Base-by-base conservation (phyloP, 768 basidiomycete genomes). In the Pleurotus djamor region DNA sequence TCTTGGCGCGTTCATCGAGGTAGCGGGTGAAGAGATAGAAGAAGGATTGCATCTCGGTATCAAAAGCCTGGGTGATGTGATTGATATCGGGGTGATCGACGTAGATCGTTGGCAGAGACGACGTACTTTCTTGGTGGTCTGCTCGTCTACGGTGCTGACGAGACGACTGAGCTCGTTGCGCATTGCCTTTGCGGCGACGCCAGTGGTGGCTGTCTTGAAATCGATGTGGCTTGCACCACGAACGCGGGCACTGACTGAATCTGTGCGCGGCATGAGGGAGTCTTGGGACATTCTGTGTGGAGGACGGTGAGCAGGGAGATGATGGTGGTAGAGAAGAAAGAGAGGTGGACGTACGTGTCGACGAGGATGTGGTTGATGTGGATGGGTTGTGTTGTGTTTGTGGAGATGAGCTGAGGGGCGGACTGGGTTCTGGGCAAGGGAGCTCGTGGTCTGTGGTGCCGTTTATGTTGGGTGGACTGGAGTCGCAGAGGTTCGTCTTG, bases 141-240 rank as follows among this genome's bases (percentile, higher is more conserved):
- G 81, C 64, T 98, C 92, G 63, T 85, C 80, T 70, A 96, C 91
- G 62, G 88, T 89, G 71, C 82, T 79, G 69, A 98, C 94, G 82
- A 99, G 91, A 69, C 86, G 86, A 74, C 90, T 90, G 77, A 99
- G 89, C 80, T 98, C 97, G 72, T 98, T 97, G 80, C 94, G 88
- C 96, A 98, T 98, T 58, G 94, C 82, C 80, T 97, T 98, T 65
- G 92, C 91, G 32, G 92, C 90, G 64, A 95, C 89, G 64, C 93
- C 94, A 57, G 94, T 95, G 55, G 86, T 96, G 63, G 96, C 96
- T n/a, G 94, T 96, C 82, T 96, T 95, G 86, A 96, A 96, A 77
- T 98, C 91, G 79, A 92, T 88, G 72, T 92, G 89, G 65, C 84
- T 86, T 57, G 86, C 84, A 64, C 91, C 91, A 60, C 91, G 86